These are phyloP conservation scores for Maudiozyma bulderi DNA, from an alignment of 805 yeast genomes.

Conservation along the genomic window DNA sequence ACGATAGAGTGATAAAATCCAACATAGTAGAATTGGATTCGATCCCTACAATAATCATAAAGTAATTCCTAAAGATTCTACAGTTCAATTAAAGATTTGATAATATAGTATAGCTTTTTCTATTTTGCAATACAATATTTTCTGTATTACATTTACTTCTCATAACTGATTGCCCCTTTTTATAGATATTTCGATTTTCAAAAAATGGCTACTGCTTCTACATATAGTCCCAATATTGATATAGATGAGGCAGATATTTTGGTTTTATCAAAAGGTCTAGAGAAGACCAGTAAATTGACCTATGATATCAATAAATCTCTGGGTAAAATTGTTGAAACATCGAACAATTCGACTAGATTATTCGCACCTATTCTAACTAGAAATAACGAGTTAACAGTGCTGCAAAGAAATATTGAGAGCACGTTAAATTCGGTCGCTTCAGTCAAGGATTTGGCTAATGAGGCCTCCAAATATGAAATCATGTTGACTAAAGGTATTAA, in stretches of 20 bases:
- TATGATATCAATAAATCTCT: constrained; percentile 46
- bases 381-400: constrained; percentile 45
- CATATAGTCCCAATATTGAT: constrained; percentile 32
- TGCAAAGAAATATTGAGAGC: constrained; percentile 48
- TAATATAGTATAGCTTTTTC: too few species aligned
- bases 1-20: too few species aligned
- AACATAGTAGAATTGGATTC: too few species aligned
- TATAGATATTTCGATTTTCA: background rate
- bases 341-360: constrained; percentile 30
- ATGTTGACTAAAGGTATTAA: constrained; percentile 27
- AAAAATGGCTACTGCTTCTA: background rate
- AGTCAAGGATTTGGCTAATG: constrained; percentile 41
- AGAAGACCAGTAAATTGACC: constrained; percentile 48
- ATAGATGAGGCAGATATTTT: constrained; percentile 77
- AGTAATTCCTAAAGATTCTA: too few species aligned
- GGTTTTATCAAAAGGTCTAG: constrained; percentile 65
- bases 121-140: too few species aligned
- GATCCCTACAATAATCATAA: too few species aligned
- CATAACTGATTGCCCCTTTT: background rate
- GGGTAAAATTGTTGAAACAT: constrained; percentile 32
- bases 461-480: constrained; percentile 34
- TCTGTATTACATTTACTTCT: background rate
- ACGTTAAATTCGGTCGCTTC: constrained; percentile 40
- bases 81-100: too few species aligned
- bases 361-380: constrained; percentile 64